A percentile compares a stretch with the other conserved stretches of the same genome.
Conservation (phyloP, 2,329 filamentous ascomycete species). For the Pestalotiopsis sp. region DNA sequence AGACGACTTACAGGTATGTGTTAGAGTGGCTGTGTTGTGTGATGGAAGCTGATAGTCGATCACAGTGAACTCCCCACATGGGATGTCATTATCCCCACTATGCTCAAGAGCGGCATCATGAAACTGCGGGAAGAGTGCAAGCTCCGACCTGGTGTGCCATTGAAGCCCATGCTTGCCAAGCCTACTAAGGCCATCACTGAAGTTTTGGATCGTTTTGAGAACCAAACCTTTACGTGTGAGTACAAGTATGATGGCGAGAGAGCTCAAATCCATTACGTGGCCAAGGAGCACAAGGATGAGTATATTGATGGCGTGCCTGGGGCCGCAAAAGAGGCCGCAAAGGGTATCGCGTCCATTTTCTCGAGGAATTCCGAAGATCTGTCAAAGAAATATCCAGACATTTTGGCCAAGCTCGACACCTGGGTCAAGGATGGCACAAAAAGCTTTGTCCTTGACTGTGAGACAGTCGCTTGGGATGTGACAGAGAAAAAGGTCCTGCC, state of each 20-base stretch:
- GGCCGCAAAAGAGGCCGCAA: conserved; percentile 65
- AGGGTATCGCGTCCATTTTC: conserved; percentile 89
- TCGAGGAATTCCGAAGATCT: conserved; percentile 96
- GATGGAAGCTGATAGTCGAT: background rate
- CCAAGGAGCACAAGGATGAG: conserved; percentile 73
- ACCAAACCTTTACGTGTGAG: conserved; percentile 94
- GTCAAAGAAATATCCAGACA: conserved; percentile 97
- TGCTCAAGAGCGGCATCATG: conserved; percentile 84
- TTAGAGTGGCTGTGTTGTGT: background rate
- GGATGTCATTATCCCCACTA: conserved; percentile 88
- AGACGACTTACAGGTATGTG: conserved; percentile 81
- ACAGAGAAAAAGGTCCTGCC: conserved; percentile 92
- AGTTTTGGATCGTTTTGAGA: conserved; percentile 93
- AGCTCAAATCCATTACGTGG: conserved; percentile 97
- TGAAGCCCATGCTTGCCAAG: conserved; percentile 98
- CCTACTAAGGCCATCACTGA: conserved; percentile 98
- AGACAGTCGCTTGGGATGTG: conserved; percentile 97
- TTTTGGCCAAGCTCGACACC: conserved; percentile 80
- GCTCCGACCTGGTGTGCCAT: conserved; percentile 86
- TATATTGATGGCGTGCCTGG: conserved; percentile 63
- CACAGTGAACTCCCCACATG: conserved; percentile 90
- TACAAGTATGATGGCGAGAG: conserved; percentile 99
- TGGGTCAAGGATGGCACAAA: conserved; percentile 92
- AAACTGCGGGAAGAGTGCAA: conserved; percentile 84
- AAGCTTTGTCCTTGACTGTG: conserved; percentile 97